Evolutionary conservation across 1,139 yeast species (phyloP).

Genomic region (Hemisphaericaspora xylanilytica): DNA sequence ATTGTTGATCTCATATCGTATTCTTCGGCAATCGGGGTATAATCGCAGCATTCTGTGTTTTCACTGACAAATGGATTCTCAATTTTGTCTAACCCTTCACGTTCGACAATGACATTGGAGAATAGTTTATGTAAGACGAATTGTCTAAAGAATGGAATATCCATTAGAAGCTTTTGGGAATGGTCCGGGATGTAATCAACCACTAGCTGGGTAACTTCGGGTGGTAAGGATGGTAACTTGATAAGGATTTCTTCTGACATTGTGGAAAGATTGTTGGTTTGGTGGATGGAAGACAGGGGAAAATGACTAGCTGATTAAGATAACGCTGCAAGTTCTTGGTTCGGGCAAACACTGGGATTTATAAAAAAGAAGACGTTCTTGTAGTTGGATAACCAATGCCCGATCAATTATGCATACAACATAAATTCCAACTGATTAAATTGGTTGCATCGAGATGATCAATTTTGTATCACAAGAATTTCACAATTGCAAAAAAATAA

Average conservation of each 20-base stretch:
- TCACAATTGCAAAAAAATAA: too few species aligned
- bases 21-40: slow-evolving; percentile 5
- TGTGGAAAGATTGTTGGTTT: neutral
- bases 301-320: too few species aligned
- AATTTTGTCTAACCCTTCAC: slow-evolving; percentile 1
- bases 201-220: slow-evolving; percentile 5
- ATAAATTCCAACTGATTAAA: too few species aligned
- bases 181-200: slow-evolving; percentile 5
- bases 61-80: slow-evolving; percentile 4
- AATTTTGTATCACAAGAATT: too few species aligned
- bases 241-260: slow-evolving; percentile 4
- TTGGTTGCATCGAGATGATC: too few species aligned
- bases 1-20: neutral
- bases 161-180: slow-evolving; percentile 3
- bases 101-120: neutral
- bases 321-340: too few species aligned
- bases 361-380: too few species aligned
- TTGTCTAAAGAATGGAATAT: slow-evolving; percentile 3
- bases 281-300: too few species aligned
- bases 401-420: too few species aligned
- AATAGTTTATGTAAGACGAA: slow-evolving; percentile 3
- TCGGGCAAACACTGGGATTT: too few species aligned
- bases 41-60: slow-evolving; percentile 1
- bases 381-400: too few species aligned
- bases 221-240: slow-evolving; percentile 4